A percentile compares a stretch with the other conserved stretches of the same genome.
These are phyloP conservation scores for Dendrocalamus sinicus DNA, from an alignment of 176 grass and related monocot species.

Conservation along the genomic window DNA sequence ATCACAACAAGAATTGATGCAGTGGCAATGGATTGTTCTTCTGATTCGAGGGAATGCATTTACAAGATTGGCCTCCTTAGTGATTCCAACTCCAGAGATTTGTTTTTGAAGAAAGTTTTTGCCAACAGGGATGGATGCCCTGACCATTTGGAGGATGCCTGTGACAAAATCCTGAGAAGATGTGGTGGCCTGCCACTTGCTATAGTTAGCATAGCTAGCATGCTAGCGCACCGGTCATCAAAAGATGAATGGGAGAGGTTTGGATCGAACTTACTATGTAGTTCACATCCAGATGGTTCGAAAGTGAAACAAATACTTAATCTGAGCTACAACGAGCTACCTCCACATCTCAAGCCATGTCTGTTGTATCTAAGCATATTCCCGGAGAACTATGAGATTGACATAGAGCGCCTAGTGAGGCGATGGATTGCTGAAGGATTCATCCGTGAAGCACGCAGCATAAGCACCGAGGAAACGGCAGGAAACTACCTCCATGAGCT, in stretches of 20 bases:
- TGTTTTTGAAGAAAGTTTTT: conserved; percentile 41
- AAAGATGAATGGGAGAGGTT: conserved; percentile 39
- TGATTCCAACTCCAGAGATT: background rate
- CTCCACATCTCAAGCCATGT: conserved; percentile 43
- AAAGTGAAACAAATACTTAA: conserved; percentile 46
- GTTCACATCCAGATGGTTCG: background rate
- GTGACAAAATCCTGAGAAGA: background rate
- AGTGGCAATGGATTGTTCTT: conserved; percentile 14
- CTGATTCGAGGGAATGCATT: background rate
- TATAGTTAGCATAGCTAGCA: conserved; percentile 25
- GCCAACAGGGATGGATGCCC: conserved; percentile 3
- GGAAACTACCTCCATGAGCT: conserved; percentile 44
- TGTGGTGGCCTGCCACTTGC: conserved; percentile 54
- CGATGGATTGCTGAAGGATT: conserved; percentile 55
- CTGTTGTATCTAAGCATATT: conserved; percentile 54
- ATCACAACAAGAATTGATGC: conserved; percentile 41
- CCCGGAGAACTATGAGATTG: conserved; percentile 34
- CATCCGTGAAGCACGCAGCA: background rate
- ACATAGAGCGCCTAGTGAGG: conserved; percentile 40
- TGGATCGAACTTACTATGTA: background rate
- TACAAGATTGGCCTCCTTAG: conserved; percentile 35
- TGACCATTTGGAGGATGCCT: conserved; percentile 26
- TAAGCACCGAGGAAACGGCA: conserved; percentile 32
- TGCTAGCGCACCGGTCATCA: conserved; percentile 17
- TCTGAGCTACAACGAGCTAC: conserved; percentile 52